phyloP scores from a whole-genome alignment of 2,329 filamentous ascomycete genomes.

The Microdochium nivale region DNA sequence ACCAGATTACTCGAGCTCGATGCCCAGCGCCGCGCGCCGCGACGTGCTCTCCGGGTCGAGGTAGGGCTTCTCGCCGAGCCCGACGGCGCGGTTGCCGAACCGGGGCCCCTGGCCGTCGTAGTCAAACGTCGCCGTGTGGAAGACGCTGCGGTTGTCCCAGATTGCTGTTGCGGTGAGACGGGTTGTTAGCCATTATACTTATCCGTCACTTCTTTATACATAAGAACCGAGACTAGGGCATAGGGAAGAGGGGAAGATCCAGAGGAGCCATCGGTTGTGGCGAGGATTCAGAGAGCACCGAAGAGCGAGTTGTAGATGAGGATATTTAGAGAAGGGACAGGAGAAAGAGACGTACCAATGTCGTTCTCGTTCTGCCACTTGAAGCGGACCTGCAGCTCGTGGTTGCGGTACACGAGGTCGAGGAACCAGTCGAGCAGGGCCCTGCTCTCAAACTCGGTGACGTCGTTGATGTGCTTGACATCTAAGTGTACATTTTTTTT shows the following conservation, averaged over 20 bases:
- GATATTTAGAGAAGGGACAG: no score
- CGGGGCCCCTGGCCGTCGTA: slow-evolving; percentile 37
- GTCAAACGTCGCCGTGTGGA: slow-evolving; percentile 46
- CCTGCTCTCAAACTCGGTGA: slow-evolving; percentile 12
- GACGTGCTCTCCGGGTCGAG: slow-evolving; percentile 36
- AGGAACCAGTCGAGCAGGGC: slow-evolving; percentile 16
- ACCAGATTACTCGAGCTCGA: not conserved
- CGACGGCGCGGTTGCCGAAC: slow-evolving; percentile 36
- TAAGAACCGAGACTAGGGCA: no score
- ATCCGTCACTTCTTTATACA: no score
- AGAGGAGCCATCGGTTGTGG: not conserved
- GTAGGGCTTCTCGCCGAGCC: slow-evolving; percentile 40
- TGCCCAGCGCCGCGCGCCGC: slow-evolving; percentile 28
- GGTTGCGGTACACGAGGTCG: slow-evolving; percentile 17
- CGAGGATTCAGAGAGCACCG: no score
- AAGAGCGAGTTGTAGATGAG: no score
- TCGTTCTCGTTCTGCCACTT: slow-evolving; percentile 25
- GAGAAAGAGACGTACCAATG: slow-evolving; percentile 6
- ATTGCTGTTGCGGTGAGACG: slow-evolving; percentile 24
- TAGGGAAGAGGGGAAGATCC: not conserved
- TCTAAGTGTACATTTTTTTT: no score
- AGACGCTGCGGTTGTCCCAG: slow-evolving; percentile 48
- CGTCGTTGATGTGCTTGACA: slow-evolving; percentile 15
- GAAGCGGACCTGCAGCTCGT: slow-evolving; percentile 19
- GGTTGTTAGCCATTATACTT: not conserved